Conservation (phyloP, 495 filamentous ascomycete genomes). For the Penicillium cosmopolitanum region DNA sequence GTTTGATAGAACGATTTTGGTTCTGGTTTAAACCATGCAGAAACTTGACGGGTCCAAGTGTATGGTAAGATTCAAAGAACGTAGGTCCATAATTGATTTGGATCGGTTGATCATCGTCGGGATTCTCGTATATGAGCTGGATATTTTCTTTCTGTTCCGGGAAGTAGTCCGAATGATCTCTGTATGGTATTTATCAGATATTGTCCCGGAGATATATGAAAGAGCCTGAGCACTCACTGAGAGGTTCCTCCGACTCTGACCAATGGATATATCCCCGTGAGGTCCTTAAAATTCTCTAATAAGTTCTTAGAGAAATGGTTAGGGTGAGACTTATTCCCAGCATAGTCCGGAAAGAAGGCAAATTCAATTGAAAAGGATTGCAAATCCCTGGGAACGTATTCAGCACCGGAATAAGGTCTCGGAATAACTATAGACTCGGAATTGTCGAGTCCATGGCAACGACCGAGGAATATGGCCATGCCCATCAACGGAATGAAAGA, state of each 20-base stretch:
- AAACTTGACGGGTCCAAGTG: constrained; percentile 16
- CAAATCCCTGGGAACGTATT: constrained; percentile 12
- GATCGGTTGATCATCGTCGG: constrained; percentile 21
- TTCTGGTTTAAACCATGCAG: constrained; percentile 24
- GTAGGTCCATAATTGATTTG: constrained; percentile 23
- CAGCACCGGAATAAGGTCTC: background rate
- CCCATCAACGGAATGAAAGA: background rate
- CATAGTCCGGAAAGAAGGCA: constrained; percentile 30
- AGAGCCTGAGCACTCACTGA: constrained; percentile 16
- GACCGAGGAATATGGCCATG: background rate
- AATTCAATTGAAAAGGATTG: constrained; percentile 33
- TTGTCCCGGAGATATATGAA: too few species aligned
- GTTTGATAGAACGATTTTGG: constrained; percentile 17
- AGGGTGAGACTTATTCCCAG: constrained; percentile 28
- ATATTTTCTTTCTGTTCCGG: constrained; percentile 21
- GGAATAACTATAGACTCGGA: constrained; percentile 3
- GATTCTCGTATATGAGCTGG: constrained; percentile 14
- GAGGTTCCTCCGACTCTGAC: constrained; percentile 30
- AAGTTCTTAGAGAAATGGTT: constrained; percentile 28
- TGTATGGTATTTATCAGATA: background rate
- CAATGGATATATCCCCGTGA: constrained; percentile 20
- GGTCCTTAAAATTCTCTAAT: constrained; percentile 19
- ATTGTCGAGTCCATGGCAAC: background rate
- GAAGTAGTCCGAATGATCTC: constrained; percentile 20
- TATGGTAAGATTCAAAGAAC: constrained; percentile 27